Conservation (phyloP, 2,329 filamentous ascomycete genomes). For the Phialocephala sp. region DNA sequence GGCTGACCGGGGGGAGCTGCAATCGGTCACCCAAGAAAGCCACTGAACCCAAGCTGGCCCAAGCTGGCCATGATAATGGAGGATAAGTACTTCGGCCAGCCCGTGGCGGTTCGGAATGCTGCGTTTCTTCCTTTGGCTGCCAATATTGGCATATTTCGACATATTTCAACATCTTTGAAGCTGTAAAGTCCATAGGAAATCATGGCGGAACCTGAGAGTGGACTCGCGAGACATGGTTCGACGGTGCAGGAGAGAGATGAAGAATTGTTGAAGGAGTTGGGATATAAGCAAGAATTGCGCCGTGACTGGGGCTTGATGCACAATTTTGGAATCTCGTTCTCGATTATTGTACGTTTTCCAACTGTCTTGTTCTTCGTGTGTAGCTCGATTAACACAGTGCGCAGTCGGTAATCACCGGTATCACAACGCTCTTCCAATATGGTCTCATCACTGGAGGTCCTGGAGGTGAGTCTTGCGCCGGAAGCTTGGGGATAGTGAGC, state of each 20-base stretch:
- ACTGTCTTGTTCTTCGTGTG: not conserved
- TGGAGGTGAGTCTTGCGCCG: constrained; percentile 51
- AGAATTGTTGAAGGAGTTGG: constrained; percentile 58
- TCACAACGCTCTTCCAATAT: constrained; percentile 63
- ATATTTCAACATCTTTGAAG: constrained; percentile 8
- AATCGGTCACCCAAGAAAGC: constrained; percentile 17
- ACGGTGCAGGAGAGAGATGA: constrained; percentile 48
- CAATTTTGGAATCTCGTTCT: constrained; percentile 67
- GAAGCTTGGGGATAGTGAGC: constrained; percentile 6
- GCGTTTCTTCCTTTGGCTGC: not conserved
- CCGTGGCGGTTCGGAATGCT: constrained; percentile 9
- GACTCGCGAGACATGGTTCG: constrained; percentile 26
- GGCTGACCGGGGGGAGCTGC: constrained; percentile 22
- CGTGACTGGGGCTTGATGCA: constrained; percentile 63
- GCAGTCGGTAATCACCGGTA: constrained; percentile 63
- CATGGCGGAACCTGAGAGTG: constrained; percentile 21
- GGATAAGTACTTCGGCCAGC: constrained; percentile 25
- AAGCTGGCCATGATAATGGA: not conserved
- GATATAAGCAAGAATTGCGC: constrained; percentile 64
- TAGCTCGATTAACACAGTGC: constrained; percentile 11
- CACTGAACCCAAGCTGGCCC: constrained; percentile 17
- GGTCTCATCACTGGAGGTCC: constrained; percentile 61
- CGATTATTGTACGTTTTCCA: constrained; percentile 57
- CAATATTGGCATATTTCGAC: not conserved
- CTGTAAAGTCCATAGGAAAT: not conserved